These are phyloP conservation scores for Pseudonitzschia multiseries DNA, from an alignment of 108 stramenopile species.

Conservation along the genomic window DNA sequence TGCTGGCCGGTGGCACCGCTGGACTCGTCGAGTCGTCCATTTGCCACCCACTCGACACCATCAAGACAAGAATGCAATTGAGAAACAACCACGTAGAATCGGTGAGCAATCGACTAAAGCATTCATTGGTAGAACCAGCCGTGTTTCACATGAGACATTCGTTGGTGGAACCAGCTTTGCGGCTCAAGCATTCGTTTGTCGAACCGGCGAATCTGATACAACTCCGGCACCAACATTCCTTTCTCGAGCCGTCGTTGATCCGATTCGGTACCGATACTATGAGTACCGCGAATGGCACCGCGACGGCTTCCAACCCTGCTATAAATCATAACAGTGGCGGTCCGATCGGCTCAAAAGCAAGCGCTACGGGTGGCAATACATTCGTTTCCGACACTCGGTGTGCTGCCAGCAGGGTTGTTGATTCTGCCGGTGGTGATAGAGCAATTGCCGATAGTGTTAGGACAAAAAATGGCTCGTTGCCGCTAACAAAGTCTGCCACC, in stretches of 20 bases:
- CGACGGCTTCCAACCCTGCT: too few species aligned
- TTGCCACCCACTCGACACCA: constrained; percentile 95
- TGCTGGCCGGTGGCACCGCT: constrained; percentile 91
- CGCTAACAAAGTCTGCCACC: background rate
- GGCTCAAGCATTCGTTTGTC: constrained; percentile 33
- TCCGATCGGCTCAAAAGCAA: background rate
- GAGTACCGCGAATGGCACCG: background rate
- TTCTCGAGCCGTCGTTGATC: constrained; percentile 1
- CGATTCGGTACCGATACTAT: background rate
- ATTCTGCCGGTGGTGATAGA: too few species aligned
- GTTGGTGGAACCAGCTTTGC: background rate
- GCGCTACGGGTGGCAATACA: background rate
- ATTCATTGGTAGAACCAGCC: constrained; percentile 40
- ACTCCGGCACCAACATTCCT: constrained; percentile 23
- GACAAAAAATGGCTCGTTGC: too few species aligned
- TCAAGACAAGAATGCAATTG: constrained; percentile 94
- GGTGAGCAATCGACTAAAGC: constrained; percentile 41
- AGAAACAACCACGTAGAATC: constrained; percentile 42
- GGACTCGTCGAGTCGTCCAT: constrained; percentile 90
- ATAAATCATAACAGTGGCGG: background rate
- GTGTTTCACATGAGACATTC: constrained; percentile 8
- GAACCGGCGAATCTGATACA: constrained; percentile 52
- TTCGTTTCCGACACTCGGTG: too few species aligned
- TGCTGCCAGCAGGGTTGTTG: too few species aligned
- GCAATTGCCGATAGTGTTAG: too few species aligned